These are phyloP conservation scores for Oldenlandia corymbosa DNA, from an alignment of 257 asterid genomes.

Conservation along the genomic window DNA sequence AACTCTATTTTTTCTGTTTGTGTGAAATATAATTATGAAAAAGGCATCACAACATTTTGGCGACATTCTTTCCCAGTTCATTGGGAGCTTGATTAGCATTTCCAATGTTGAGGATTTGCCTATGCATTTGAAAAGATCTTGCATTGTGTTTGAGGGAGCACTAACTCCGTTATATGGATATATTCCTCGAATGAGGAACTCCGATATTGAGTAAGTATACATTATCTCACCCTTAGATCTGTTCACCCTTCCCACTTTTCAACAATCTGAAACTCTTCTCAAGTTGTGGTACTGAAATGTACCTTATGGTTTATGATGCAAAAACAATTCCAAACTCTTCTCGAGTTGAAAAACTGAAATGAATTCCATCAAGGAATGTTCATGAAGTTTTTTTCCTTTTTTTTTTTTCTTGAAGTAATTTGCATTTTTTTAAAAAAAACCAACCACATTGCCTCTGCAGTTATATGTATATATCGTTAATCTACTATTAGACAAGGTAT, in stretches of 20 bases:
- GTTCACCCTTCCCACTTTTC: background rate
- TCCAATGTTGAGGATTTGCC: slow-evolving; percentile 54
- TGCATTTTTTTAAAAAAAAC: background rate
- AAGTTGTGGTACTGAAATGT: background rate
- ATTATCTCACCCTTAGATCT: slow-evolving; percentile 11
- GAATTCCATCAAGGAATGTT: background rate
- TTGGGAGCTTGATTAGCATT: slow-evolving; percentile 67
- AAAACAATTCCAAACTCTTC: background rate
- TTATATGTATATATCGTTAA: background rate
- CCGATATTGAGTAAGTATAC: slow-evolving; percentile 64
- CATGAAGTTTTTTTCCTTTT: background rate
- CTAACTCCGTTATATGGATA: slow-evolving; percentile 72
- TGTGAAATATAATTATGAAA: slow-evolving; percentile 16
- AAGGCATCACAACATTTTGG: slow-evolving; percentile 97
- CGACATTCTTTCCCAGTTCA: slow-evolving; percentile 74
- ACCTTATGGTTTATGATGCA: background rate
- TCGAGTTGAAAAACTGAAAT: background rate
- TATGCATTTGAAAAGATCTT: slow-evolving; percentile 71
- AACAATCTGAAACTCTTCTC: background rate
- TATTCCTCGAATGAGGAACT: slow-evolving; percentile 80
- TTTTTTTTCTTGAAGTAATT: background rate
- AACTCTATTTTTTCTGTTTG: slow-evolving; percentile 8
- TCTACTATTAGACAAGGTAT: background rate
- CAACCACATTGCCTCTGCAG: background rate
- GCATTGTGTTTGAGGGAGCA: slow-evolving; percentile 70